These are phyloP conservation scores for Trichomonas tenax DNA, from an alignment of 208 protist species.

Conservation along the genomic window DNA sequence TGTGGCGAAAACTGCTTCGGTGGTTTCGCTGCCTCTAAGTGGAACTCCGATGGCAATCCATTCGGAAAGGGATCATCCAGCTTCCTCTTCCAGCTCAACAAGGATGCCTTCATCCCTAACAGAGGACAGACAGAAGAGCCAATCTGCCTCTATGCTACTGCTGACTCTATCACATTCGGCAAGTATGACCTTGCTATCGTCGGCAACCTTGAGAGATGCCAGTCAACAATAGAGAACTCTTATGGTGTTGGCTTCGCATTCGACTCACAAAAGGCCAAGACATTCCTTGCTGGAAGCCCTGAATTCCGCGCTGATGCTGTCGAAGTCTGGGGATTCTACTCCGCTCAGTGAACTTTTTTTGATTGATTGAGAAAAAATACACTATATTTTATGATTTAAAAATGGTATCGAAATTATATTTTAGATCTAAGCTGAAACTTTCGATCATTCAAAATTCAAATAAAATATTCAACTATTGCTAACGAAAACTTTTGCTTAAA, in stretches of 20 bases:
- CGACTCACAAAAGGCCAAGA: not conserved
- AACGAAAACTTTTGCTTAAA: no score
- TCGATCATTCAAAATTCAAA: no score
- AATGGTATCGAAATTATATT: no score
- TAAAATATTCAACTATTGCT: no score
- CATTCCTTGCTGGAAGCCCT: not conserved
- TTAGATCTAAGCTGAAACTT: no score
- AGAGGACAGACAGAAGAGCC: not conserved
- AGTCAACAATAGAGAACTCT: not conserved
- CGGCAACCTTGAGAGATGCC: not conserved
- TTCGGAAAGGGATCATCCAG: not conserved
- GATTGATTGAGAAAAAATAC: not conserved
- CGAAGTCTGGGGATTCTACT: slow-evolving; percentile 13
- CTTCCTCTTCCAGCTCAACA: not conserved
- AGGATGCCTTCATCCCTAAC: not conserved
- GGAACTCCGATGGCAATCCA: not conserved
- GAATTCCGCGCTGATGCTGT: not conserved
- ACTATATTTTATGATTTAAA: no score
- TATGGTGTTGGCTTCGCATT: not conserved
- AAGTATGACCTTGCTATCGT: not conserved
- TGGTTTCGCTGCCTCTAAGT: not conserved
- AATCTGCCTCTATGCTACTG: not conserved
- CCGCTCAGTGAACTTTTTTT: not conserved
- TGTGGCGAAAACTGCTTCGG: not conserved
- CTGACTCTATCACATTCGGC: not conserved